Evolutionary conservation across 352 stramenopile genomes (phyloP), one percentile per base, ranked within the genome.

Genomic region (Pythium diclinum): DNA sequence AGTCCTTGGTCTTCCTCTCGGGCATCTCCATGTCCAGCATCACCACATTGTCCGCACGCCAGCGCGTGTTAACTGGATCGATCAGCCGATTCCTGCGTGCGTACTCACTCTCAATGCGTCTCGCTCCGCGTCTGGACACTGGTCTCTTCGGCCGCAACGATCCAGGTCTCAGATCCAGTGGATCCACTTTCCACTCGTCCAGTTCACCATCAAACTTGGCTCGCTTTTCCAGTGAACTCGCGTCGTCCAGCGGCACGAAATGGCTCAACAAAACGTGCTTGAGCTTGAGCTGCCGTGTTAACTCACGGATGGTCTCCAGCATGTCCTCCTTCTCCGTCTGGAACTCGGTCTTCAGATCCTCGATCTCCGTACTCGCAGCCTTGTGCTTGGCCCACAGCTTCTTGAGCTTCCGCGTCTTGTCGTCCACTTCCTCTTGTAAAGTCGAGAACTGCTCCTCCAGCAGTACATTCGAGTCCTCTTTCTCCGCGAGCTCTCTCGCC

Each of bases 401-500:
- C 64, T 98, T 97, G 28, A 99, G 77, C 71, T 99, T 98, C 19
- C 89, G 88, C 0, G 94, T 98, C 73, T 98, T 98, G 46, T 91
- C 89, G 53, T 97, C 83, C 5, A 98, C 91, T 66, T 98, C 90
- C 40, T 98, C 94, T 33, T 91, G 83, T 21, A 97, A 60, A 13
- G 76, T 93, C 34, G 76, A 77, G 68, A 96, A 98, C 69, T 97
- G 89, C 59, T 98, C 91, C 63, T 98, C 87, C 4, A 98, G 69
- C 32, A 97, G 55, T 67, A 98, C 70, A 56, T 97, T 97, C 25
- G 85, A 93, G 63, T 98, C 95, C 60, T 98, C 96, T 54, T 97
- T 92, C 65, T 98, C 94, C 1, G 91, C 92, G 48, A 99, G 76
- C 60, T 98, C 91, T 19, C 93, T 85, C 3, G 89, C 92, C n/a